phyloP scores from a whole-genome alignment of 805 yeast species.

The Jamesozyma jinghongensis region DNA sequence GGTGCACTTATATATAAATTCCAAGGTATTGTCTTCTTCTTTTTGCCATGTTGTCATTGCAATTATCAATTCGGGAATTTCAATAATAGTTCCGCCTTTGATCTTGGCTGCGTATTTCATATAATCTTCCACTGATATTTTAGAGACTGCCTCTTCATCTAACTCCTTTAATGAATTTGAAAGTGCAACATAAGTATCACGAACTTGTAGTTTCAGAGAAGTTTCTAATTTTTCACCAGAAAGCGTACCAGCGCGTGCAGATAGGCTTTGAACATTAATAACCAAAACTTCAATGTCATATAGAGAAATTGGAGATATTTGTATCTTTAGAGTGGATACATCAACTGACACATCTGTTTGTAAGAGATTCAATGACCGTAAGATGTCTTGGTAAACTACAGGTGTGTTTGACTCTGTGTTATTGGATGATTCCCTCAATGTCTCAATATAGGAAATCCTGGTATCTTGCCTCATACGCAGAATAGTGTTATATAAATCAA shows the following conservation, averaged over 20 bases:
- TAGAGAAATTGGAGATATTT: slow-evolving; percentile 75
- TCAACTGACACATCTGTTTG: slow-evolving; percentile 61
- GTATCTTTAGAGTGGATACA: slow-evolving; percentile 47
- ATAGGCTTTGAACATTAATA: slow-evolving; percentile 44
- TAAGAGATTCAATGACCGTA: slow-evolving; percentile 31
- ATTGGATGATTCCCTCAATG: slow-evolving; percentile 49
- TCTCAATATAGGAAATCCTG: slow-evolving; percentile 63
- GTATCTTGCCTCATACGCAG: slow-evolving; percentile 66
- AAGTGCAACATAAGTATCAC: slow-evolving; percentile 57
- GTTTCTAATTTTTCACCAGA: slow-evolving; percentile 37
- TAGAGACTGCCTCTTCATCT: slow-evolving; percentile 39
- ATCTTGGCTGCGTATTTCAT: slow-evolving; percentile 48
- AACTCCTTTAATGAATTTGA: slow-evolving; percentile 47
- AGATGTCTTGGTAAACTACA: slow-evolving; percentile 24
- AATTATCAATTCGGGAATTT: slow-evolving; percentile 66
- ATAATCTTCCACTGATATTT: slow-evolving; percentile 46
- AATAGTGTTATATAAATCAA: slow-evolving; percentile 67
- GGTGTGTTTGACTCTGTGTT: slow-evolving; percentile 15
- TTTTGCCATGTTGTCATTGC: slow-evolving; percentile 69
- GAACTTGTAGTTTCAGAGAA: slow-evolving; percentile 49
- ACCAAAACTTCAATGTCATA: slow-evolving; percentile 69
- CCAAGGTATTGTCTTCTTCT: slow-evolving; percentile 43
- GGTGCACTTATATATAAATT: slow-evolving; percentile 57
- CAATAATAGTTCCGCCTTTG: slow-evolving; percentile 70
- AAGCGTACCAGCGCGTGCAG: slow-evolving; percentile 40